Conservation (phyloP, 148 eudicot species). For the Beta vulgaris region DNA sequence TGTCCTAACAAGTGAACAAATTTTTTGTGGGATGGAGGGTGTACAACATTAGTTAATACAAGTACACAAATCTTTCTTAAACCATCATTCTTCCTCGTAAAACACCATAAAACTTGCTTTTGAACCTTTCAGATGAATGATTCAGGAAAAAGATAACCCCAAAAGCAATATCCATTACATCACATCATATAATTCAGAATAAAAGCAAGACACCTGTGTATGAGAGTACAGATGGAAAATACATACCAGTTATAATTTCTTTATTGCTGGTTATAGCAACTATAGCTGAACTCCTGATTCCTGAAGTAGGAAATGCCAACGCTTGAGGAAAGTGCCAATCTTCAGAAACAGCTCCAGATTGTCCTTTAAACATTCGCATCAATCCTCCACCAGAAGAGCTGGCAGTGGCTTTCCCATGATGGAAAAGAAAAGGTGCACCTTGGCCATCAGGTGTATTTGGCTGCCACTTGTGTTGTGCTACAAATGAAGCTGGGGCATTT, state of each 20-base stretch:
- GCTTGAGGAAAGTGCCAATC: slow-evolving; percentile 93
- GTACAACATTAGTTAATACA: no score
- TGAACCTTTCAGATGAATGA: no score
- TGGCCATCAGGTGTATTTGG: slow-evolving; percentile 98
- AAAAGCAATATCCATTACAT: no score
- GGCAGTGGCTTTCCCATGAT: slow-evolving; percentile 68
- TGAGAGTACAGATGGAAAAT: slow-evolving; percentile 5
- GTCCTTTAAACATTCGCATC: slow-evolving; percentile 89
- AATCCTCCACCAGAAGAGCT: slow-evolving; percentile 72
- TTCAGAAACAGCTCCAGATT: slow-evolving; percentile 50
- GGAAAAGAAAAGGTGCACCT: slow-evolving; percentile 88
- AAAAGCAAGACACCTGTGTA: background rate
- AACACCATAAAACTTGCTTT: no score
- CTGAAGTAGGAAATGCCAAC: slow-evolving; percentile 76
- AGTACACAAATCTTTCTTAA: no score
- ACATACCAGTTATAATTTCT: slow-evolving; percentile 87
- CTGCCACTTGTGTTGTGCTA: slow-evolving; percentile 98
- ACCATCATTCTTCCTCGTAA: no score
- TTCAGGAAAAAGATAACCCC: no score
- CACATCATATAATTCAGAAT: background rate
- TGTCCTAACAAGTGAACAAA: no score
- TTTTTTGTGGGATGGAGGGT: no score
- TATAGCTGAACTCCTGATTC: slow-evolving; percentile 75
- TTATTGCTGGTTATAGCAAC: slow-evolving; percentile 72
- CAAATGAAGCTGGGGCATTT: slow-evolving; percentile 88